Conservation (phyloP, 139 green algal species). For the Ettlia oleoabundans region DNA sequence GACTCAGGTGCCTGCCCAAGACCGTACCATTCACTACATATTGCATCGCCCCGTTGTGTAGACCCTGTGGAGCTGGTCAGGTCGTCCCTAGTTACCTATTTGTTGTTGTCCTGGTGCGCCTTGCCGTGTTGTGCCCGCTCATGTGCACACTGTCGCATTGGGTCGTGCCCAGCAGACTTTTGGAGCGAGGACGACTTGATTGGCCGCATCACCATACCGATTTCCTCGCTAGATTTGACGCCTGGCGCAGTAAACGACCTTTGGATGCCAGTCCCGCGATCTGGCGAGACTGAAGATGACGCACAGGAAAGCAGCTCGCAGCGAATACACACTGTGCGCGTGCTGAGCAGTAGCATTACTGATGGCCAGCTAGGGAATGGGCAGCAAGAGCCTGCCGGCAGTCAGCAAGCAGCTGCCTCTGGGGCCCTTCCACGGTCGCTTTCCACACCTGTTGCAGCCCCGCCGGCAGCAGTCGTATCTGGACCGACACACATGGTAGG, state of each 20-base stretch:
- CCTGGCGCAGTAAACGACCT: constrained; percentile 31
- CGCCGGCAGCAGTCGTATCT: too few relatives aligned
- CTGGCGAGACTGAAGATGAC: background rate
- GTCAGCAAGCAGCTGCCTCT: too few relatives aligned
- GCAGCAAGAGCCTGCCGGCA: too few relatives aligned
- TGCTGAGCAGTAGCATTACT: constrained; percentile 3
- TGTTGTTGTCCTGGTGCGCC: too few relatives aligned
- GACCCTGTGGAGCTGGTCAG: too few relatives aligned
- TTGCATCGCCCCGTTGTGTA: too few relatives aligned
- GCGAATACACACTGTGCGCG: background rate
- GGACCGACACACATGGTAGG: background rate
- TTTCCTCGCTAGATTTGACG: constrained; percentile 22
- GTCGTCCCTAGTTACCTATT: too few relatives aligned
- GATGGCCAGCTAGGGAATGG: too few relatives aligned
- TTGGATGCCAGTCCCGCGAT: constrained; percentile 1
- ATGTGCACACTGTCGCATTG: too few relatives aligned
- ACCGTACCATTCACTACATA: background rate
- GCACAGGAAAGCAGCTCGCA: background rate
- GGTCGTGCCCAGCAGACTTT: constrained; percentile 4
- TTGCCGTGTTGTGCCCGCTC: too few relatives aligned
- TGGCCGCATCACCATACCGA: background rate
- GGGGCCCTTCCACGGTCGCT: too few relatives aligned
- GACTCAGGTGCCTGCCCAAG: constrained; percentile 19
- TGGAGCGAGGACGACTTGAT: constrained; percentile 4
- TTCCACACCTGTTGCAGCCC: too few relatives aligned